Evolutionary conservation across 208 protist species (phyloP).

Genomic region (Leishmania lainsoni): DNA sequence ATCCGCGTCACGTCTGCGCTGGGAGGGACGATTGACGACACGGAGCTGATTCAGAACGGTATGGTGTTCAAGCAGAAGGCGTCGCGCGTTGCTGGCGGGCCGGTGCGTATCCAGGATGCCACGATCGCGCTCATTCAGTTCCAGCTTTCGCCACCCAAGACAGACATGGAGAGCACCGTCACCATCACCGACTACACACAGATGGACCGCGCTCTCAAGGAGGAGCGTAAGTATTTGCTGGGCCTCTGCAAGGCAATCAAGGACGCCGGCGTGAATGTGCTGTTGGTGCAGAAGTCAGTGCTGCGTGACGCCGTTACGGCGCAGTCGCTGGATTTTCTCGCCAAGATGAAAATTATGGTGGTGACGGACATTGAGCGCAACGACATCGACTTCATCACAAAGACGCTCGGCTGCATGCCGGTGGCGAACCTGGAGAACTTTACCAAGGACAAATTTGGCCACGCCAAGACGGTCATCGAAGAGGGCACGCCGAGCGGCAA

Average conservation of each 20-base stretch:
- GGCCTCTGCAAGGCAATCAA: constrained; percentile 98
- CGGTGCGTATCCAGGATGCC: constrained; percentile 94
- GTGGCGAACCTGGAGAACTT: constrained; percentile 97
- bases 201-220: constrained; percentile 98
- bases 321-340: constrained; percentile 98
- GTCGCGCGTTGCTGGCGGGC: constrained; percentile 90
- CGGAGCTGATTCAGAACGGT: constrained; percentile 93
- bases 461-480: constrained; percentile 95
- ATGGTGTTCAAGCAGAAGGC: constrained; percentile 96
- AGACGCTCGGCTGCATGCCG: constrained; percentile 97
- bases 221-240: constrained; percentile 98
- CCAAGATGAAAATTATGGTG: constrained; percentile 99
- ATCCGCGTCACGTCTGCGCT: constrained; percentile 95
- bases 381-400: constrained; percentile 99
- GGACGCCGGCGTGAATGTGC: constrained; percentile 98
- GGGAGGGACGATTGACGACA: constrained; percentile 98
- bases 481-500: constrained; percentile 89
- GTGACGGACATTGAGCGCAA: constrained; percentile 99
- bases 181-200: constrained; percentile 97
- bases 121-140: constrained; percentile 99
- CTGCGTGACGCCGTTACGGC: constrained; percentile 98
- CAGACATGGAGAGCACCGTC: constrained; percentile 96
- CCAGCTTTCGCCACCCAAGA: constrained; percentile 99
- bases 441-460: constrained; percentile 96
- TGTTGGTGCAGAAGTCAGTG: constrained; percentile 99